Evolutionary conservation across 2,329 filamentous ascomycete species (phyloP).

Genomic region (Dactylellina sp.): DNA sequence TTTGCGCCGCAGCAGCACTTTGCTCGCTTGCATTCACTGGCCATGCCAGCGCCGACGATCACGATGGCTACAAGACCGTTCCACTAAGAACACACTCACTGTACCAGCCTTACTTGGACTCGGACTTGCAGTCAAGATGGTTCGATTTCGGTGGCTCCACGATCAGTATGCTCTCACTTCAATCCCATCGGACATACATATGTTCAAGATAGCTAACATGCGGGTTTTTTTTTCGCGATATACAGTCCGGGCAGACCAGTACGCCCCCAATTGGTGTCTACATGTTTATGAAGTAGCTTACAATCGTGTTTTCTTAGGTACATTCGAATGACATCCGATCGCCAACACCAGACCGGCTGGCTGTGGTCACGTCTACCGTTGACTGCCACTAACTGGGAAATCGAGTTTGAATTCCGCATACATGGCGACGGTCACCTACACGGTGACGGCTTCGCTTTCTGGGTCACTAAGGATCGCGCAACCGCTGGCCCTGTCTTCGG

Average conservation of each 20-base stretch:
- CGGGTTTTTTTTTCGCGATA: neutral
- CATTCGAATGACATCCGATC: conserved; percentile 90
- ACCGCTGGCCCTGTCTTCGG: conserved; percentile 87
- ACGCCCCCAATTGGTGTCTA: conserved; percentile 39
- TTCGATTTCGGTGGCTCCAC: conserved; percentile 98
- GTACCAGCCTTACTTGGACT: conserved; percentile 90
- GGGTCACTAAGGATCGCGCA: conserved; percentile 93
- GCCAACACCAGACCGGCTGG: conserved; percentile 90
- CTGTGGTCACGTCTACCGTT: conserved; percentile 92
- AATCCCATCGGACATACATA: neutral
- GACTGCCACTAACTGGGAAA: conserved; percentile 98
- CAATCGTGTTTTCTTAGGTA: conserved; percentile 71
- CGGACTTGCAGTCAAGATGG: conserved; percentile 98
- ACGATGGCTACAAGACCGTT: conserved; percentile 63
- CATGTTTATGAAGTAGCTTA: conserved; percentile 11
- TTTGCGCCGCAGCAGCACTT: conserved; percentile 45
- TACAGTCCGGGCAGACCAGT: conserved; percentile 71
- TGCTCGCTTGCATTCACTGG: conserved; percentile 45
- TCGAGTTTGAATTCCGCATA: conserved; percentile 95
- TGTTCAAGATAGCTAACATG: conserved; percentile 11
- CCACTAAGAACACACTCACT: conserved; percentile 87
- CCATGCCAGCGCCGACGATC: conserved; percentile 69
- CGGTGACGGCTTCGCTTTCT: conserved; percentile 96
- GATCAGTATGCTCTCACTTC: conserved; percentile 69
- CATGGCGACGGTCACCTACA: conserved; percentile 88